These are phyloP conservation scores for Tremella fuciformis DNA, from an alignment of 768 basidiomycete species.

Conservation along the genomic window DNA sequence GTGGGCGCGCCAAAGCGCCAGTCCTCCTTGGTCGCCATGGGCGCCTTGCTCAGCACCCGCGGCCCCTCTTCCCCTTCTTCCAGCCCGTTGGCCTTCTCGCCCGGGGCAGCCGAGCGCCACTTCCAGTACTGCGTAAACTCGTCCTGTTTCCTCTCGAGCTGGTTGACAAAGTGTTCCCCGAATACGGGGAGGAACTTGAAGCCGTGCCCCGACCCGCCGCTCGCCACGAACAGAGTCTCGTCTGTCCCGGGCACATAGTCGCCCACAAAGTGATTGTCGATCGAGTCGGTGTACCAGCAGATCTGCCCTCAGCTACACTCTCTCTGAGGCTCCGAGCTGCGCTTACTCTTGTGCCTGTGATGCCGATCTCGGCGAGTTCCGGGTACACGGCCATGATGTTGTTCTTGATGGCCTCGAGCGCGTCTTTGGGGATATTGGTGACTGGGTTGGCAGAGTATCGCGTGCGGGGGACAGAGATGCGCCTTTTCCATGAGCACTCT, in stretches of 20 bases:
- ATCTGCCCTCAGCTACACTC: slow-evolving; percentile 1
- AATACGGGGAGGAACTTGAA: slow-evolving; percentile 17
- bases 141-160: slow-evolving; percentile 12
- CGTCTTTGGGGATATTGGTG: slow-evolving; percentile 24
- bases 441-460: slow-evolving; percentile 17
- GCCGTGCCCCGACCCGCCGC: slow-evolving; percentile 16
- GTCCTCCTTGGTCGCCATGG: slow-evolving; percentile 10
- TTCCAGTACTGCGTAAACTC: slow-evolving; percentile 14
- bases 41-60: slow-evolving; percentile 5
- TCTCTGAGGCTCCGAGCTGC: not conserved
- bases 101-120: slow-evolving; percentile 12
- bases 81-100: slow-evolving; percentile 9
- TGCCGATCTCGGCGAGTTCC: slow-evolving; percentile 30
- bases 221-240: slow-evolving; percentile 12
- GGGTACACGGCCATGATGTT: slow-evolving; percentile 23
- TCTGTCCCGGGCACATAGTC: slow-evolving; percentile 15
- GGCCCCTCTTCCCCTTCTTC: slow-evolving; percentile 10
- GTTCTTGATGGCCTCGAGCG: slow-evolving; percentile 22
- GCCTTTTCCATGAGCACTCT: slow-evolving; percentile 5
- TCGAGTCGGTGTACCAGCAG: slow-evolving; percentile 24
- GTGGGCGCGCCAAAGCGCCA: slow-evolving; percentile 9
- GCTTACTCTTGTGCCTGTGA: slow-evolving; percentile 15
- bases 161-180: slow-evolving; percentile 16
- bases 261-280: slow-evolving; percentile 18
- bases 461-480: slow-evolving; percentile 25